Evolutionary conservation across 345 rosid genomes (phyloP), one percentile per base, ranked within the genome.

Genomic region (Salix koriyanagi): DNA sequence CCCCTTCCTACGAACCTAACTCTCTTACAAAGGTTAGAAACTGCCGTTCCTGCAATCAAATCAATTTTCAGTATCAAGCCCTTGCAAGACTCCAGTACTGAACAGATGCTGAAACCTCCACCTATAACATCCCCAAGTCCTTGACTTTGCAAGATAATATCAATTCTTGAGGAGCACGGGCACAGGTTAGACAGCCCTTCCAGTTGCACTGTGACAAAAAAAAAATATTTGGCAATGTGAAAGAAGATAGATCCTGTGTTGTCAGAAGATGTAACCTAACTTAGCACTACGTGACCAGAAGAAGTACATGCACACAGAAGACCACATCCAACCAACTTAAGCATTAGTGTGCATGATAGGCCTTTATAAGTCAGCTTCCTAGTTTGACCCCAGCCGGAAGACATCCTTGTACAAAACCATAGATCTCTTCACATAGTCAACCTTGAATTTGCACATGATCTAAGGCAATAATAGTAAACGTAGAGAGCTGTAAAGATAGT

Each of bases 241-340:
- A 78, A 15, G 61, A 83, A 36, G 32, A 52, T 61, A 60, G 36
- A 54, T 39, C 34, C 70, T 60, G 61, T 67, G 74, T 30, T 69
- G 77, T 70, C 50, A 69, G 79, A 69, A 82, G 67, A 60, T 66
- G 67, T 50, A 78, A 72, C 71, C 70, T 44, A 74, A 37, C 83
- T 74, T 73, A 75, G 64, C 69, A 65, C 61, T 34, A 72, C 54
- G 76, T 25, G 76, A 36, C 72, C 41, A 67, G 42, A 76, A 67
- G 42, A 76, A 78, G 73, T 56, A 69, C 78, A 76, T 73, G 83
- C 84, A 78, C 36, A 83, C 48, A 70, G 75, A 32, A 18, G 52
- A 79, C 72, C 65, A 64, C 68, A 73, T 34, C 76, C 58, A 42
- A 70, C 76, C 58, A 34, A 70, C 70, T 65, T 54, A 62, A 79